Base-by-base conservation (phyloP, 306 rosid genomes). In the Boehmeria nivea region DNA sequence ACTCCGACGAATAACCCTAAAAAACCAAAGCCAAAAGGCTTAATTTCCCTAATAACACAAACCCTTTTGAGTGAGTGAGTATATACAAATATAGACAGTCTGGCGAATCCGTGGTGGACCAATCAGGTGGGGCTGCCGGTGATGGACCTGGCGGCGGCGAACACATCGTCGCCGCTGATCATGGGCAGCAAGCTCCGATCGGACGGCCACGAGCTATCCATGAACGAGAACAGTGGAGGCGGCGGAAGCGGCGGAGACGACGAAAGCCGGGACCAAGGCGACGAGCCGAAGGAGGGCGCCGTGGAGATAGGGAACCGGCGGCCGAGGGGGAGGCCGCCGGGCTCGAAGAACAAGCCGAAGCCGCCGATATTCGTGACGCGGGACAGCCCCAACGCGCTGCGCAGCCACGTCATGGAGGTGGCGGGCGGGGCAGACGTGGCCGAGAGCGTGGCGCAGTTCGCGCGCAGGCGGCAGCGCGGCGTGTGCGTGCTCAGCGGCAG, bases 21-120 rank as follows among this genome's bases (percentile, higher is more conserved):
- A 31, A 31, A 31, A 31, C 6, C 45, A 8, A 40, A 12, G 15
- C 17, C 45, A 20, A 47, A 47, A 16, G 12, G 14, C 13, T 9
- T 18, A 47, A 47, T 18, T 47, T 8, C 53, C 19, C 48, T 15
- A 18, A 6, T 13, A 12, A 43, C 19, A 6, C 7, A 14, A 14
- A 12, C 19, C 19, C 19, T 43, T 13, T 8, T 15, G n/a, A 2
- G 23, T 31, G 42, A 57, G n/a, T n/a, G n/a, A n/a, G n/a, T n/a
- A n/a, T n/a, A n/a, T 48, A 34, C 3, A 56, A 5, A 57, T 10
- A 66, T 27, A 31, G 42, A 28, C 18, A 73, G 5, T 65, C 83
- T 91, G 98, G 95, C 98, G 61, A 91, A 84, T 63, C 98, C 96
- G 40, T 91, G 98, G 98, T 91, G 98, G 98, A 73, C 85, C 9